A percentile compares a stretch with the other conserved stretches of the same genome.
phyloP scores from a whole-genome alignment of 192 early-diverging fungal species.

The Fimicolochytrium jonesii region DNA sequence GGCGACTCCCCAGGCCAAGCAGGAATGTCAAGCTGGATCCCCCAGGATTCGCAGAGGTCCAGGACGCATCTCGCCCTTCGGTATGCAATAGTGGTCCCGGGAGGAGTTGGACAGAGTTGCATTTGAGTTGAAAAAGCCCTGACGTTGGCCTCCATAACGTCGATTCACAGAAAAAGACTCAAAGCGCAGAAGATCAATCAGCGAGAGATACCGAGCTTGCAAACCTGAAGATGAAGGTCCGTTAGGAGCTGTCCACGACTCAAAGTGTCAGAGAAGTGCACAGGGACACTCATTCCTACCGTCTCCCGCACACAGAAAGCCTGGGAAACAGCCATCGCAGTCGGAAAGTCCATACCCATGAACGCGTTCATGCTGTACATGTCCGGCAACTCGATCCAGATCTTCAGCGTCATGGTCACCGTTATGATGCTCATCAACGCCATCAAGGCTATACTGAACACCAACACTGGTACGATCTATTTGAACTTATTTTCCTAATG shows the following conservation, averaged over 20 bases:
- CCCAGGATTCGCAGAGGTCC: slow-evolving; percentile 14
- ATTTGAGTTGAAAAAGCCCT: no score
- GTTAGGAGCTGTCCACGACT: neutral
- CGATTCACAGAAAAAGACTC: slow-evolving; percentile 5
- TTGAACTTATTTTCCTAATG: no score
- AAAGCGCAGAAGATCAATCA: slow-evolving; percentile 16
- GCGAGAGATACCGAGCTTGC: slow-evolving; percentile 29
- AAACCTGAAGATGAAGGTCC: slow-evolving; percentile 42
- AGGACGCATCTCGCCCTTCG: neutral
- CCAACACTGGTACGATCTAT: slow-evolving; percentile 34
- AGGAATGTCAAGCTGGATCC: slow-evolving; percentile 21
- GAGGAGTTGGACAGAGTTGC: neutral
- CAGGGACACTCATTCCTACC: neutral
- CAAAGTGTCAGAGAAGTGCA: neutral
- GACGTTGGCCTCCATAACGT: neutral
- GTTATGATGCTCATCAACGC: slow-evolving; percentile 93
- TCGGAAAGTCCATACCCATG: slow-evolving; percentile 93
- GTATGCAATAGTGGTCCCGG: neutral
- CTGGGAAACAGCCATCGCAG: slow-evolving; percentile 89
- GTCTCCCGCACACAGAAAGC: slow-evolving; percentile 68
- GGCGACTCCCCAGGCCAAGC: neutral
- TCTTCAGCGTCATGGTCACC: slow-evolving; percentile 92
- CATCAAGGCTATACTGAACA: slow-evolving; percentile 66
- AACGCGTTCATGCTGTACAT: slow-evolving; percentile 98
- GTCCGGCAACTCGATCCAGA: slow-evolving; percentile 94